These are phyloP conservation scores for Tuber magnatum DNA, from an alignment of 495 filamentous ascomycete species.

Conservation along the genomic window DNA sequence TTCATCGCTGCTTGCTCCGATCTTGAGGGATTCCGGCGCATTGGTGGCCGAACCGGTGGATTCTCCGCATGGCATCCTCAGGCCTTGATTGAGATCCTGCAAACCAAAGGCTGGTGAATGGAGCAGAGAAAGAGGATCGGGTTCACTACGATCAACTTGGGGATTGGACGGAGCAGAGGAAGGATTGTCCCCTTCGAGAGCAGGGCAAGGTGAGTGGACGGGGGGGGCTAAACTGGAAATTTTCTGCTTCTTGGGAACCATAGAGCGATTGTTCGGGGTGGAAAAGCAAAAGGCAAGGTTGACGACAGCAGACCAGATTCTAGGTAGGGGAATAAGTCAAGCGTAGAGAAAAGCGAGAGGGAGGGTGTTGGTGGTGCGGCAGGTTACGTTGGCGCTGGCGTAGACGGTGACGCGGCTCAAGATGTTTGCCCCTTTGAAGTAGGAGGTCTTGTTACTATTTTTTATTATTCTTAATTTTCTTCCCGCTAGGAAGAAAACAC, in stretches of 20 bases:
- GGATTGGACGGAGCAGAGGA: slow-evolving; percentile 11
- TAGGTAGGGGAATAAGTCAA: neutral
- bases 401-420: neutral
- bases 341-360: neutral
- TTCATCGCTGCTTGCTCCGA: slow-evolving; percentile 3
- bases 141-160: neutral
- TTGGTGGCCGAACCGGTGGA: neutral
- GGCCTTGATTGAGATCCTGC: slow-evolving; percentile 11
- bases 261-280: neutral
- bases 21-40: slow-evolving; percentile 5
- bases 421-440: neutral
- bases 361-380: neutral
- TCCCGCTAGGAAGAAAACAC: neutral
- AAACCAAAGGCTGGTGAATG: slow-evolving; percentile 12
- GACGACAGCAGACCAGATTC: neutral
- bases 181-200: slow-evolving; percentile 25
- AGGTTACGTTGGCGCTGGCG: neutral
- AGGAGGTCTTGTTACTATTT: neutral
- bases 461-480: neutral
- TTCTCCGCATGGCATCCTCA: slow-evolving; percentile 9
- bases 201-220: slow-evolving; percentile 11
- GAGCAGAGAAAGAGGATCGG: slow-evolving; percentile 9
- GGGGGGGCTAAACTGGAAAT: neutral
- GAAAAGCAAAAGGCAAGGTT: neutral
- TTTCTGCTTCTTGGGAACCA: slow-evolving; percentile 2